phyloP scores from a whole-genome alignment of 371 early-diverging fungal genomes.

The Lichtheimia corymbifera region DNA sequence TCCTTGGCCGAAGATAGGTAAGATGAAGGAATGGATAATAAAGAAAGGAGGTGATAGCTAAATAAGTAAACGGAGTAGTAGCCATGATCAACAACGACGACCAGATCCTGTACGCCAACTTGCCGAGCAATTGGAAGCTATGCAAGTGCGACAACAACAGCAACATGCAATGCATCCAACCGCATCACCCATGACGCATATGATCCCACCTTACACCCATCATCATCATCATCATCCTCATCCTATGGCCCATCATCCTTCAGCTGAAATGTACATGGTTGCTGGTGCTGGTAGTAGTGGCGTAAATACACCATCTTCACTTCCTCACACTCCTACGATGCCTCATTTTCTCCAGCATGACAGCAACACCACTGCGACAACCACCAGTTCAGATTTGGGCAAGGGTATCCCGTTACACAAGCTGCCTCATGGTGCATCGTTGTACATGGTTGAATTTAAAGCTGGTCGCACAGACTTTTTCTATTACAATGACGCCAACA shows the following conservation, averaged over 20 bases:
- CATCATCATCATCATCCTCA: too few relatives aligned
- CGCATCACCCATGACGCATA: background rate
- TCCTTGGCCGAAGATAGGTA: background rate
- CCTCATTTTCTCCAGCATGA: constrained; percentile 1
- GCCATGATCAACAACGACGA: background rate
- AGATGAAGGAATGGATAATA: too few relatives aligned
- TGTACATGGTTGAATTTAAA: constrained; percentile 92
- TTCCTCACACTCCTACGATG: too few relatives aligned
- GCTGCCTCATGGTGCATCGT: constrained; percentile 53
- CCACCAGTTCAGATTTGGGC: constrained; percentile 28
- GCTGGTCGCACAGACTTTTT: constrained; percentile 89
- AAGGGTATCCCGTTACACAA: constrained; percentile 57
- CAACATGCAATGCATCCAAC: constrained; percentile 10
- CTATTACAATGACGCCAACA: constrained; percentile 58
- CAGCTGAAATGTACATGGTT: constrained; percentile 1
- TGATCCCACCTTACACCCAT: too few relatives aligned
- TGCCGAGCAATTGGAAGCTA: constrained; percentile 10
- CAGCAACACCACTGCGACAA: constrained; percentile 12
- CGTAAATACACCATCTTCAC: too few relatives aligned
- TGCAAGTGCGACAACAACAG: constrained; percentile 12
- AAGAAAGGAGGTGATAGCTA: background rate
- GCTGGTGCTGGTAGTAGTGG: background rate
- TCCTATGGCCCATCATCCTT: constrained; percentile 3
- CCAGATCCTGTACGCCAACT: background rate
- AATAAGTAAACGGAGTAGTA: background rate